Evolutionary conservation across 2,329 filamentous ascomycete species (phyloP).

Genomic region (Chaetomium sp.): DNA sequence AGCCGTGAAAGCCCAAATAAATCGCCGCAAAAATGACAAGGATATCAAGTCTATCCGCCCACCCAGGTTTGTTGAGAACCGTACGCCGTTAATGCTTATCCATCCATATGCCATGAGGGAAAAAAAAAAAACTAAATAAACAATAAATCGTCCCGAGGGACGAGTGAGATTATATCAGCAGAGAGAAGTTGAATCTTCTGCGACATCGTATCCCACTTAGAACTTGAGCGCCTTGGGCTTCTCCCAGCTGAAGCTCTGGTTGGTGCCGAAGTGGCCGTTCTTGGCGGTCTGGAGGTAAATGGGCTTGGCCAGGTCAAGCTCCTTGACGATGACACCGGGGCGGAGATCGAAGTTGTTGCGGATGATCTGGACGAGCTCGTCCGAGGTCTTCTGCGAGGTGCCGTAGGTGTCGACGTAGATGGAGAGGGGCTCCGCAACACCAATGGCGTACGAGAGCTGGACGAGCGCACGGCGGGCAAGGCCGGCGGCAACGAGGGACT

Average conservation of each 20-base stretch:
- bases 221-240: constrained; percentile 91
- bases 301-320: constrained; percentile 88
- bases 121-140: constrained; percentile 13
- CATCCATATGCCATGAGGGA: constrained; percentile 20
- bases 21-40: constrained; percentile 17
- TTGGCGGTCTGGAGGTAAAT: constrained; percentile 99
- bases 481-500: constrained; percentile 85
- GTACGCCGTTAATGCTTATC: constrained; percentile 29
- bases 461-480: constrained; percentile 90
- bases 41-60: constrained; percentile 27
- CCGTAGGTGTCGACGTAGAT: constrained; percentile 98
- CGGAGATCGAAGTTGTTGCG: constrained; percentile 94
- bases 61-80: constrained; percentile 33
- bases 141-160: constrained; percentile 17
- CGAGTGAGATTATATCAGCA: constrained; percentile 23
- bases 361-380: constrained; percentile 94
- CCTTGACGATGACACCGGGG: constrained; percentile 96
- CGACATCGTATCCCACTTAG: constrained; percentile 47
- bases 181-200: constrained; percentile 30
- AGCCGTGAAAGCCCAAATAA: constrained; percentile 17
- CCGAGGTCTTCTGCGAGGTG: constrained; percentile 80
- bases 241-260: constrained; percentile 98
- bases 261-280: constrained; percentile 97
- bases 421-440: constrained; percentile 94
- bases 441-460: constrained; percentile 98